phyloP scores from a whole-genome alignment of 345 rosid genomes.

The Limnanthes douglasii region DNA sequence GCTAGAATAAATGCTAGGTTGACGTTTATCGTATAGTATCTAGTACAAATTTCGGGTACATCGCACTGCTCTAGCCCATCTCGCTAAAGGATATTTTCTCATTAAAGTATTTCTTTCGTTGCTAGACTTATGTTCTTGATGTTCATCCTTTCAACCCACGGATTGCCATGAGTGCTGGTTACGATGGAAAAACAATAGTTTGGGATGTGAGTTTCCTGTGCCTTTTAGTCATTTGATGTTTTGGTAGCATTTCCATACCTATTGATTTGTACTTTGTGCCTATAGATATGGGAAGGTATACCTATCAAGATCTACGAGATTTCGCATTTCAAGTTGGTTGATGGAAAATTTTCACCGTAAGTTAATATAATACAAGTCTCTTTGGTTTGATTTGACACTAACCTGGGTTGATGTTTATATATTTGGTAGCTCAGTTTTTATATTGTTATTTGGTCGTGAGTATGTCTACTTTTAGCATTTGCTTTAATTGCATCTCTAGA shows the following conservation, averaged over 20 bases:
- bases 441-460: too few species aligned
- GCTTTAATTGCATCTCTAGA: constrained; percentile 2
- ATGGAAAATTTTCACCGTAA: constrained; percentile 99
- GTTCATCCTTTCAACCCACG: constrained; percentile 98
- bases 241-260: too few species aligned
- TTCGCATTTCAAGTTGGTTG: constrained; percentile 91
- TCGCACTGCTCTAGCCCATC: background rate
- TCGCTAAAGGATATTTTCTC: background rate
- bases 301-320: constrained; percentile 84
- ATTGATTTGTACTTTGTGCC: constrained; percentile 8
- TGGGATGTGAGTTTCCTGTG: constrained; percentile 91
- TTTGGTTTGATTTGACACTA: too few species aligned
- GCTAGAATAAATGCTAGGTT: too few species aligned
- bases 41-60: too few species aligned
- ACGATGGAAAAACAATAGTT: constrained; percentile 88
- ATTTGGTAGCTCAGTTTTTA: too few species aligned
- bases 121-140: constrained; percentile 93
- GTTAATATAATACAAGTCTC: too few species aligned
- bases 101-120: constrained; percentile 4
- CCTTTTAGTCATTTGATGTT: constrained; percentile 5
- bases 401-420: too few species aligned
- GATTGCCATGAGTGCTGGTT: constrained; percentile 99
- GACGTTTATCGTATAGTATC: too few species aligned
- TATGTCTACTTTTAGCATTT: too few species aligned
- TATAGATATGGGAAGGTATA: constrained; percentile 96